Conservation (phyloP, 2,329 filamentous ascomycete genomes). For the Trichophyton benhamiae region DNA sequence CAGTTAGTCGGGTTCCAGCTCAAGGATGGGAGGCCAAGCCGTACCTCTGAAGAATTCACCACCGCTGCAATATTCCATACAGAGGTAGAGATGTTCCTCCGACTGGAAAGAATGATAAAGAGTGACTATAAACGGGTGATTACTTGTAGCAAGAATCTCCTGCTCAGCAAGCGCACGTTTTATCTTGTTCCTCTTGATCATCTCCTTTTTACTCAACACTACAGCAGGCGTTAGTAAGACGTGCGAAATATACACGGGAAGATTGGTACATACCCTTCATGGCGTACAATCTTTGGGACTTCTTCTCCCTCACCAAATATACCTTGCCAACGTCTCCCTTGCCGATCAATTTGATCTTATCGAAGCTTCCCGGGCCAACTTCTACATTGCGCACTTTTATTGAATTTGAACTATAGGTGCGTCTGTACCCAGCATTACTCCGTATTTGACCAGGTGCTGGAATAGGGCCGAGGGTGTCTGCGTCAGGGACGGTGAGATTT, state of each 20-base stretch:
- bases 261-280: constrained; percentile 69
- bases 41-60: constrained; percentile 84
- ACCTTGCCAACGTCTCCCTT: constrained; percentile 99
- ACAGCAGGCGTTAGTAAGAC: constrained; percentile 10
- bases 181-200: constrained; percentile 99
- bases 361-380: constrained; percentile 87
- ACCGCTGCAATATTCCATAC: constrained; percentile 99
- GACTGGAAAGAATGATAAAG: constrained; percentile 99
- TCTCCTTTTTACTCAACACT: constrained; percentile 99
- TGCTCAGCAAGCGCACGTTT: constrained; percentile 95
- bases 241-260: neutral
- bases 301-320: constrained; percentile 94
- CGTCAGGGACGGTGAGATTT: constrained; percentile 22
- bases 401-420: constrained; percentile 97
- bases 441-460: constrained; percentile 54
- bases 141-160: constrained; percentile 95
- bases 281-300: constrained; percentile 84
- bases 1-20: constrained; percentile 5
- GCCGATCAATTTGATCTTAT: constrained; percentile 98
- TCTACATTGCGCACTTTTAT: constrained; percentile 98
- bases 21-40: constrained; percentile 9
- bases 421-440: constrained; percentile 62
- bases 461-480: constrained; percentile 47
- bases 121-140: constrained; percentile 97
- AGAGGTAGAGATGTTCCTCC: constrained; percentile 96